Evolutionary conservation across 805 yeast species (phyloP).

Genomic region (Clavispora asparagi): DNA sequence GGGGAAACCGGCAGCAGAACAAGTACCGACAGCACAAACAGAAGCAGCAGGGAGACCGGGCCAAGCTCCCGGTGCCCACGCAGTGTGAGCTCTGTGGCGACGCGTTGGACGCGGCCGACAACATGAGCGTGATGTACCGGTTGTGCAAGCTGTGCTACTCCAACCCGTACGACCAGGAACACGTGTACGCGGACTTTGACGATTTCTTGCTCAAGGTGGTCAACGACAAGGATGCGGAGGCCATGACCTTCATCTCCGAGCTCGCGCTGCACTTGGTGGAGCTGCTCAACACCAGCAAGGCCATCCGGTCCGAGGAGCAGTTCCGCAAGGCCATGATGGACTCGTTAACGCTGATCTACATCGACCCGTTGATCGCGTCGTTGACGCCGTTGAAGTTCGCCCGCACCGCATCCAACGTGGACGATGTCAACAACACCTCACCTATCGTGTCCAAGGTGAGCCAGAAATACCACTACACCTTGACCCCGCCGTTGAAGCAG

Average conservation of each 20-base stretch:
- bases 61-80: slow-evolving; percentile 11
- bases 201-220: slow-evolving; percentile 21
- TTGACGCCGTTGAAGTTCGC: slow-evolving; percentile 23
- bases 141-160: slow-evolving; percentile 25
- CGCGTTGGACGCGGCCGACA: slow-evolving; percentile 20
- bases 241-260: slow-evolving; percentile 12
- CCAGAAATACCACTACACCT: slow-evolving; percentile 15
- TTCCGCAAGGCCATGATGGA: slow-evolving; percentile 30
- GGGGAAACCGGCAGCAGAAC: slow-evolving; percentile 1
- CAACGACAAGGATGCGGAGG: slow-evolving; percentile 12
- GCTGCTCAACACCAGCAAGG: slow-evolving; percentile 19
- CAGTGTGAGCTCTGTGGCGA: slow-evolving; percentile 25
- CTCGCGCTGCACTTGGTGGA: slow-evolving; percentile 15
- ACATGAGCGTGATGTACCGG: slow-evolving; percentile 20
- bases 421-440: slow-evolving; percentile 14
- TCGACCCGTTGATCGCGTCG: slow-evolving; percentile 37
- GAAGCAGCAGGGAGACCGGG: slow-evolving; percentile 15
- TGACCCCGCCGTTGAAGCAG: slow-evolving; percentile 13
- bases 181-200: slow-evolving; percentile 25
- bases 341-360: slow-evolving; percentile 29
- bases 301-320: slow-evolving; percentile 27
- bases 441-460: slow-evolving; percentile 14
- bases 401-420: slow-evolving; percentile 27
- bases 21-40: slow-evolving; percentile 11
- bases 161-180: slow-evolving; percentile 23